Percentiles rank a stretch among this genome's conserved stretches.
phyloP scores from a whole-genome alignment of 2,329 filamentous ascomycete genomes.

The Dothiorella sarmentorum region DNA sequence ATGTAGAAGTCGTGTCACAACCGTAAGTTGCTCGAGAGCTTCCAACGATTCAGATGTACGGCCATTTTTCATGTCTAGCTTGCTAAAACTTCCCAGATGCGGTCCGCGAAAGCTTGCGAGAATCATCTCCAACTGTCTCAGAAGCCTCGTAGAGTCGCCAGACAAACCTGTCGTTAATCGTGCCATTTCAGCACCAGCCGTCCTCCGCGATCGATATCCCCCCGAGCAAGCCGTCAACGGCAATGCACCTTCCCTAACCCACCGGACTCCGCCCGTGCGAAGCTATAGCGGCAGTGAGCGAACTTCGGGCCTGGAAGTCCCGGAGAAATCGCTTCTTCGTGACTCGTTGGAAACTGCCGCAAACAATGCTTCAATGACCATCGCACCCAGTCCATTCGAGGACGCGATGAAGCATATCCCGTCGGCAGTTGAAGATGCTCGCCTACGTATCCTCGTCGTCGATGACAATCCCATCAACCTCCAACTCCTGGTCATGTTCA shows the following conservation, averaged over 20 bases:
- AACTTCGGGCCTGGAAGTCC: slow-evolving; percentile 1
- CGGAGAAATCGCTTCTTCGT: slow-evolving; percentile 5
- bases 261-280: neutral
- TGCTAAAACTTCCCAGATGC: neutral
- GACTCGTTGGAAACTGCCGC: neutral
- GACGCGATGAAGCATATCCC: neutral
- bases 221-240: too few species aligned
- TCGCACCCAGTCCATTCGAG: neutral
- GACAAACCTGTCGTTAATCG: neutral
- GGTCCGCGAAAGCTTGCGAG: slow-evolving; percentile 15
- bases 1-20: slow-evolving; percentile 10
- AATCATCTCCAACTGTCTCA: neutral
- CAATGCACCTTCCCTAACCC: neutral
- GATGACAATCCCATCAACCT: slow-evolving; percentile 43
- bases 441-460: slow-evolving; percentile 31
- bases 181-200: slow-evolving; percentile 9
- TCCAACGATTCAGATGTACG: too few species aligned
- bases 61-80: too few species aligned
- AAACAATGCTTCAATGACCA: neutral
- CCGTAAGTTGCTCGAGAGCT: too few species aligned
- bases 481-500: slow-evolving; percentile 35
- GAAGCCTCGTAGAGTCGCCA: neutral
- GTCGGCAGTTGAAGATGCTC: neutral
- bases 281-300: slow-evolving; percentile 13
- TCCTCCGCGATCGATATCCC: neutral